Evolutionary conservation across 177 flowering plant species (phyloP).

Genomic region (Tripterygium wilfordii): DNA sequence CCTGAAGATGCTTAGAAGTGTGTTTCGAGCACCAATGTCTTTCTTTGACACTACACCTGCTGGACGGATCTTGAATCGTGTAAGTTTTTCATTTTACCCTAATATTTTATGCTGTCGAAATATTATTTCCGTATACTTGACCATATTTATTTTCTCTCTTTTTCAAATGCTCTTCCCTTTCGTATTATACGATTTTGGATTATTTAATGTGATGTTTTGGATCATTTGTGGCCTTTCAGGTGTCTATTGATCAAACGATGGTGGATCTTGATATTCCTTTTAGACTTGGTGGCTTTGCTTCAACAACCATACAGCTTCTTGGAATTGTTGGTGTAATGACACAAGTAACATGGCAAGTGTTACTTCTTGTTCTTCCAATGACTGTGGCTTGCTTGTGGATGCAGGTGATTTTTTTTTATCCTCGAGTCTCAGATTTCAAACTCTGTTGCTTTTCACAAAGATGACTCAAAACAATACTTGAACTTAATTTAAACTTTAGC

Average conservation of each 20-base stretch:
- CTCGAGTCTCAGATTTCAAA: background rate
- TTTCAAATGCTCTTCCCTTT: background rate
- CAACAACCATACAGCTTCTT: conserved; percentile 93
- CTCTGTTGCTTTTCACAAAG: background rate
- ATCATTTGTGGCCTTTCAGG: conserved; percentile 43
- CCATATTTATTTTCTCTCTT: background rate
- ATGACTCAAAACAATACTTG: background rate
- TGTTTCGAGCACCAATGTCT: conserved; percentile 96
- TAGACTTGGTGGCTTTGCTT: conserved; percentile 98
- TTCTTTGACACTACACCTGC: conserved; percentile 98
- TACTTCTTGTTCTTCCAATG: conserved; percentile 94
- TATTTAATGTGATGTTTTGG: conserved; percentile 7
- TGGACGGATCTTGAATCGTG: conserved; percentile 95
- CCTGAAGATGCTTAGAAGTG: conserved; percentile 70
- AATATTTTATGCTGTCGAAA: background rate
- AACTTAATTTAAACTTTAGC: background rate
- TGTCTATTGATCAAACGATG: conserved; percentile 96
- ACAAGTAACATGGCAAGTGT: conserved; percentile 92
- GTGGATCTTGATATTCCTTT: conserved; percentile 99
- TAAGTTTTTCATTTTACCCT: conserved; percentile 35
- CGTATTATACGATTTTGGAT: conserved; percentile 1
- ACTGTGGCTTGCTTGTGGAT: conserved; percentile 97
- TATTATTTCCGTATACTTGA: background rate
- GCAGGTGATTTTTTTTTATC: conserved; percentile 61
- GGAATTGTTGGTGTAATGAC: conserved; percentile 98